These are phyloP conservation scores for Amanita exitialis DNA, from an alignment of 768 basidiomycete species.

Conservation along the genomic window DNA sequence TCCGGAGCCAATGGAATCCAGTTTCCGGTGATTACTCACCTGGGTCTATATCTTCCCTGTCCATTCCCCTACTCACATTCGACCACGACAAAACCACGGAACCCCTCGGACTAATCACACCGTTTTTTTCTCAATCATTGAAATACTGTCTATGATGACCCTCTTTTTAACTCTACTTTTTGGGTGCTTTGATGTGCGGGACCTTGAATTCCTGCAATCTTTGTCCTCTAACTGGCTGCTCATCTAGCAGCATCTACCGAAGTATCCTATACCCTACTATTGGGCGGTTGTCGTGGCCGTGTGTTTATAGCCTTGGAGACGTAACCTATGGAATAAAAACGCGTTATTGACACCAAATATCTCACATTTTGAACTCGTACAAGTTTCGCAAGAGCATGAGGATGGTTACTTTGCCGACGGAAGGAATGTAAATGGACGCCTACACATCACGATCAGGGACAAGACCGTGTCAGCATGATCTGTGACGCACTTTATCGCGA, in stretches of 20 bases:
- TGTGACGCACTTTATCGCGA: conserved; percentile 65
- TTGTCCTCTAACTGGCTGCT: conserved; percentile 3
- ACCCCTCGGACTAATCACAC: neutral
- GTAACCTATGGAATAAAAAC: conserved; percentile 28
- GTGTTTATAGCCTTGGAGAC: conserved; percentile 43
- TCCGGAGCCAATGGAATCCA: conserved; percentile 17
- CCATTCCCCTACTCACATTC: neutral
- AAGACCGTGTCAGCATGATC: neutral
- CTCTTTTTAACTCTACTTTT: neutral
- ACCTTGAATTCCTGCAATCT: neutral
- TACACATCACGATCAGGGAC: conserved; percentile 17
- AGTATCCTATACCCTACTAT: conserved; percentile 8
- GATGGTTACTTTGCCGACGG: conserved; percentile 97
- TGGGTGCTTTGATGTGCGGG: conserved; percentile 4
- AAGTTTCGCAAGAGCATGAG: conserved; percentile 95
- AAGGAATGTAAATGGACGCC: conserved; percentile 92
- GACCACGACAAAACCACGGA: neutral
- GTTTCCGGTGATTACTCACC: conserved; percentile 22
- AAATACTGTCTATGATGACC: conserved; percentile 3
- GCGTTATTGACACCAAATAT: conserved; percentile 1
- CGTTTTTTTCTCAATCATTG: neutral
- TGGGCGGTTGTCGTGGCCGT: conserved; percentile 8
- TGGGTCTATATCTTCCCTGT: conserved; percentile 18
- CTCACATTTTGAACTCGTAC: conserved; percentile 31
- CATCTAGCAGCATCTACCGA: conserved; percentile 5